These are phyloP conservation scores for Coprinopsis marcescibilis DNA, from an alignment of 768 basidiomycete genomes.

Conservation along the genomic window DNA sequence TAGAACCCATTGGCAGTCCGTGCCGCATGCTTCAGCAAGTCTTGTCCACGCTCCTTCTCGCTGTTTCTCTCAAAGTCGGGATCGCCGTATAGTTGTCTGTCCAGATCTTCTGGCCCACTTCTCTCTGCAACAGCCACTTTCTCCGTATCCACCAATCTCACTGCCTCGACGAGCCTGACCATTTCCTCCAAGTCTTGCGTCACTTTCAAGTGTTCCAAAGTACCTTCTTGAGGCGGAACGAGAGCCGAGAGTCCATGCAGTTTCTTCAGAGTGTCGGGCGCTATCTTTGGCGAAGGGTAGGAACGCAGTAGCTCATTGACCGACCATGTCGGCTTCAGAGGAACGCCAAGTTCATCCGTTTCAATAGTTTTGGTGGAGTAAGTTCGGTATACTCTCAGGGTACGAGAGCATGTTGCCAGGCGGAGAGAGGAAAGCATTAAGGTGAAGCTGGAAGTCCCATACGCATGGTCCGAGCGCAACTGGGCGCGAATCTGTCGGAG, in stretches of 20 bases:
- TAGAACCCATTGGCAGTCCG: conserved; percentile 52
- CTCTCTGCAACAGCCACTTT: conserved; percentile 26
- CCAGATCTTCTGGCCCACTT: conserved; percentile 37
- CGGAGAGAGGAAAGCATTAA: conserved; percentile 4
- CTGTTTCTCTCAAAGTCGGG: not conserved
- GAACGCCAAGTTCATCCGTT: conserved; percentile 60
- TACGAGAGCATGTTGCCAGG: conserved; percentile 6
- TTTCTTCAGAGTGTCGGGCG: conserved; percentile 49
- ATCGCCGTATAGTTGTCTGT: conserved; percentile 12
- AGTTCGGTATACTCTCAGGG: not conserved
- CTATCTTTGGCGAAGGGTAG: conserved; percentile 63
- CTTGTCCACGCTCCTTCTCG: conserved; percentile 29
- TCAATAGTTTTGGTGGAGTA: conserved; percentile 3
- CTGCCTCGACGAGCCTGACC: conserved; percentile 74
- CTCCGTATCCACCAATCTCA: conserved; percentile 52
- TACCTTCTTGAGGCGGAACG: conserved; percentile 53
- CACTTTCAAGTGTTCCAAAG: conserved; percentile 43
- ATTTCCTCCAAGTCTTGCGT: conserved; percentile 65
- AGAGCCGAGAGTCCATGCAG: conserved; percentile 74
- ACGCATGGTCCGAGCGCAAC: too few species aligned
- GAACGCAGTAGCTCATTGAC: conserved; percentile 71
- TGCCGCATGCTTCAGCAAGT: conserved; percentile 46
- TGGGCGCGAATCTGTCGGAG: conserved; percentile 5
- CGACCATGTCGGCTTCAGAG: conserved; percentile 71
- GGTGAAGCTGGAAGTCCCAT: too few species aligned